Evolutionary conservation across 129 eudicot genomes (phyloP).

Genomic region (Tanacetum coccineum): DNA sequence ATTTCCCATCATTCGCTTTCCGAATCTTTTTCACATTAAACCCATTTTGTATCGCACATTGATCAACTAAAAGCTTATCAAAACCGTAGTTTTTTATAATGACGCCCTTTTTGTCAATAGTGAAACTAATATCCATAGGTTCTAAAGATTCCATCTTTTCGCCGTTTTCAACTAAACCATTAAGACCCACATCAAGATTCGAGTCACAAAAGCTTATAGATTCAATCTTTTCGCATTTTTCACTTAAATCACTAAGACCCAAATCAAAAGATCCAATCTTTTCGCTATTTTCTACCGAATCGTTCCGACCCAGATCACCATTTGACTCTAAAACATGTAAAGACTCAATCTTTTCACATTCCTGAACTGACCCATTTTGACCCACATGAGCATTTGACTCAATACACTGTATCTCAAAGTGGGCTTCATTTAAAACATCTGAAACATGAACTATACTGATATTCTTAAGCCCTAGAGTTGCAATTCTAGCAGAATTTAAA

Average conservation of each 20-base stretch:
- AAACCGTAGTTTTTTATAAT: constrained; percentile 30
- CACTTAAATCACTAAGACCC: constrained; percentile 24
- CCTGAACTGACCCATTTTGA: constrained; percentile 17
- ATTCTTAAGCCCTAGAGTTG: constrained; percentile 64
- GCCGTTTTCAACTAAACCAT: constrained; percentile 10
- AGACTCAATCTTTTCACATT: constrained; percentile 8
- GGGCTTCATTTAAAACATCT: constrained; percentile 65
- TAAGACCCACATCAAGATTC: constrained; percentile 22
- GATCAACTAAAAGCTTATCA: constrained; percentile 38
- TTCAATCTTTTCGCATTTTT: constrained; percentile 11
- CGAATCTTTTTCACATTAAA: constrained; percentile 58
- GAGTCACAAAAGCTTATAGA: constrained; percentile 11
- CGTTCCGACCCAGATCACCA: constrained; percentile 23
- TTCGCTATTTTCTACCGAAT: constrained; percentile 13
- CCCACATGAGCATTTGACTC: constrained; percentile 22
- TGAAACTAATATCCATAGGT: constrained; percentile 37
- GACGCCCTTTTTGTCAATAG: constrained; percentile 47
- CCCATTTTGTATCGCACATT: constrained; percentile 36
- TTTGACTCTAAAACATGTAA: constrained; percentile 20
- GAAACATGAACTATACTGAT: constrained; percentile 44
- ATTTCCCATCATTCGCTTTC: constrained; percentile 26
- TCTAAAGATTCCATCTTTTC: constrained; percentile 11
- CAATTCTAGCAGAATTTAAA: constrained; percentile 79
- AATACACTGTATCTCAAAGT: constrained; percentile 42
- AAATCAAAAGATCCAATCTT: constrained; percentile 17